phyloP scores from a whole-genome alignment of 805 yeast species.

The Monosporozyma servazzii region DNA sequence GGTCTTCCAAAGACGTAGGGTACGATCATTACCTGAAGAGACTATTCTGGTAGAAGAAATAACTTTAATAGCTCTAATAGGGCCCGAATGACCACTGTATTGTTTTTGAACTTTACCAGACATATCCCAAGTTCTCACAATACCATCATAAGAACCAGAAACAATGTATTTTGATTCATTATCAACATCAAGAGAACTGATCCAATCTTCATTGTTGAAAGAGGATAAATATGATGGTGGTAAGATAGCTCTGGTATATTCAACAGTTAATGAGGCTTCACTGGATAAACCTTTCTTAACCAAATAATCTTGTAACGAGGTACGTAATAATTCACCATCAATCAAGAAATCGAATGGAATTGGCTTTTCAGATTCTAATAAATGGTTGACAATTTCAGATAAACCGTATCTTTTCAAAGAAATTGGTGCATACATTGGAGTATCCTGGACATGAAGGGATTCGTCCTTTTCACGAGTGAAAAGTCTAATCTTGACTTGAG shows the following conservation, averaged over 20 bases:
- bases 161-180: slow-evolving; percentile 42
- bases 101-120: slow-evolving; percentile 75
- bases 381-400: slow-evolving; percentile 90
- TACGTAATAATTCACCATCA: slow-evolving; percentile 72
- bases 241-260: slow-evolving; percentile 83
- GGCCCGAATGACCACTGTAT: slow-evolving; percentile 79
- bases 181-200: slow-evolving; percentile 51
- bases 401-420: slow-evolving; percentile 81
- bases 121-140: slow-evolving; percentile 80
- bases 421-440: slow-evolving; percentile 83
- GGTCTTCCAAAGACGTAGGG: slow-evolving; percentile 80
- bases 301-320: slow-evolving; percentile 73
- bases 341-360: slow-evolving; percentile 90
- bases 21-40: slow-evolving; percentile 83
- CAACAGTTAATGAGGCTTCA: slow-evolving; percentile 71
- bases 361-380: slow-evolving; percentile 50
- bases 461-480: slow-evolving; percentile 80
- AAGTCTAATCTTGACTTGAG: slow-evolving; percentile 74
- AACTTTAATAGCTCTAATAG: slow-evolving; percentile 78
- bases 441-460: slow-evolving; percentile 59
- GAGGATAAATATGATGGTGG: slow-evolving; percentile 92
- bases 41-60: slow-evolving; percentile 65
- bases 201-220: slow-evolving; percentile 92
- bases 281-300: slow-evolving; percentile 66
- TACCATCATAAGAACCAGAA: slow-evolving; percentile 90